A percentile compares a stretch with the other conserved stretches of the same genome.
phyloP scores from a whole-genome alignment of 2,329 filamentous ascomycete genomes.

The Eutypa lata region DNA sequence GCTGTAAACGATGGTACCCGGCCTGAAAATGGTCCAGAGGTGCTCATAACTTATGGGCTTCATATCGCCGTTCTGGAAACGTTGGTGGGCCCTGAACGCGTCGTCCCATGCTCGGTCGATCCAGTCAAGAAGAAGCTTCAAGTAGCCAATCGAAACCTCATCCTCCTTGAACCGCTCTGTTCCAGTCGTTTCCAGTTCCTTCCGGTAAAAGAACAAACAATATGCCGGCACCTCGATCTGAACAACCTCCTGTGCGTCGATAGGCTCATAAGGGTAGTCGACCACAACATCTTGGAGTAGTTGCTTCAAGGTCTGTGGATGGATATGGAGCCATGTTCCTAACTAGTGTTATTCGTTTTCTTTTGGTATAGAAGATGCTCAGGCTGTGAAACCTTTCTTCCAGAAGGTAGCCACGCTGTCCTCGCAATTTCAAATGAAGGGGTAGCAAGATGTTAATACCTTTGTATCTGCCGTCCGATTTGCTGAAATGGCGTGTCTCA shows the following conservation, averaged over 20 bases:
- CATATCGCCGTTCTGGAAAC: constrained; percentile 18
- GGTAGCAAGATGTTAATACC: too few species aligned
- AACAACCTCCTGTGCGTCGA: constrained; percentile 16
- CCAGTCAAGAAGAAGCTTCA: constrained; percentile 23
- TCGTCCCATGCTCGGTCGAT: constrained; percentile 26
- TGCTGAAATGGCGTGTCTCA: neutral
- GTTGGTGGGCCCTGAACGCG: constrained; percentile 19
- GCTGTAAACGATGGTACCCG: constrained; percentile 22
- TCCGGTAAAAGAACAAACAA: constrained; percentile 22
- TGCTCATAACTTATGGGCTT: constrained; percentile 21
- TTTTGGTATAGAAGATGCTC: too few species aligned
- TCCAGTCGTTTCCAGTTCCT: constrained; percentile 20
- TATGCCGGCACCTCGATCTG: constrained; percentile 17
- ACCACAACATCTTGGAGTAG: constrained; percentile 24
- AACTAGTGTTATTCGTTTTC: too few species aligned
- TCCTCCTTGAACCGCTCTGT: constrained; percentile 23
- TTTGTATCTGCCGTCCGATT: neutral
- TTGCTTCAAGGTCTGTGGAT: constrained; percentile 23
- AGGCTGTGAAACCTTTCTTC: too few species aligned
- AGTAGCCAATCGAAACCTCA: constrained; percentile 14
- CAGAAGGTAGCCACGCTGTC: too few species aligned
- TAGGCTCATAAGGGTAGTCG: constrained; percentile 21
- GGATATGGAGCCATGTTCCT: constrained; percentile 20
- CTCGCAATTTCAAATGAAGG: too few species aligned
- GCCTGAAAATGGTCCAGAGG: constrained; percentile 23